These are phyloP conservation scores for Tylopilus felleus DNA, from an alignment of 768 basidiomycete species.

Conservation along the genomic window DNA sequence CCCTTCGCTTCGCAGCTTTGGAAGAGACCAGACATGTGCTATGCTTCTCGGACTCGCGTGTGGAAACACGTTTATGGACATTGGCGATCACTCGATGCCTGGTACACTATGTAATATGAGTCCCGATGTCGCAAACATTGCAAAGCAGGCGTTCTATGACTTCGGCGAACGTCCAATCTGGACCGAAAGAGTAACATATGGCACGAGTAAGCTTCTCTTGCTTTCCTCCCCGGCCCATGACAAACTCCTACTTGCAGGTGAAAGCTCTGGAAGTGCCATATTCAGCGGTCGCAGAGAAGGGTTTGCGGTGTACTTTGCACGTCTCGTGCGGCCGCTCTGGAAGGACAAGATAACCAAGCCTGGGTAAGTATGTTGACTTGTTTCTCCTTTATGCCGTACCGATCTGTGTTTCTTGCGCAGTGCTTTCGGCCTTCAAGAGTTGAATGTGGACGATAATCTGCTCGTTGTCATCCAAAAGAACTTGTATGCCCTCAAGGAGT, in stretches of 20 bases:
- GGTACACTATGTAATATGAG: slow-evolving; percentile 50
- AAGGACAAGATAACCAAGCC: slow-evolving; percentile 67
- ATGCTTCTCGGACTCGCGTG: slow-evolving; percentile 87
- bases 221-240: neutral
- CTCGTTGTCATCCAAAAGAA: slow-evolving; percentile 78
- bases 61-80: slow-evolving; percentile 76
- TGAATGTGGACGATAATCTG: slow-evolving; percentile 58
- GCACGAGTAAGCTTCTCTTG: slow-evolving; percentile 50
- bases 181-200: slow-evolving; percentile 74
- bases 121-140: slow-evolving; percentile 63
- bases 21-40: slow-evolving; percentile 87
- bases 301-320: slow-evolving; percentile 79
- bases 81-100: slow-evolving; percentile 42
- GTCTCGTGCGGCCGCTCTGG: slow-evolving; percentile 87
- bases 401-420: slow-evolving; percentile 28
- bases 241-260: slow-evolving; percentile 38
- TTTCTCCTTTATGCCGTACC: neutral
- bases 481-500: slow-evolving; percentile 68
- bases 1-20: slow-evolving; percentile 55
- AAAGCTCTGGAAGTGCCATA: slow-evolving; percentile 66
- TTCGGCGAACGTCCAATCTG: slow-evolving; percentile 81
- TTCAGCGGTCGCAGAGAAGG: slow-evolving; percentile 91
- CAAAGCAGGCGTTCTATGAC: slow-evolving; percentile 86
- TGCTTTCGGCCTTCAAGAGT: slow-evolving; percentile 45
- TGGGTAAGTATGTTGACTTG: slow-evolving; percentile 41